These are phyloP conservation scores for Tolypocladium pustulatum DNA, from an alignment of 2,329 filamentous ascomycete species.

Conservation along the genomic window DNA sequence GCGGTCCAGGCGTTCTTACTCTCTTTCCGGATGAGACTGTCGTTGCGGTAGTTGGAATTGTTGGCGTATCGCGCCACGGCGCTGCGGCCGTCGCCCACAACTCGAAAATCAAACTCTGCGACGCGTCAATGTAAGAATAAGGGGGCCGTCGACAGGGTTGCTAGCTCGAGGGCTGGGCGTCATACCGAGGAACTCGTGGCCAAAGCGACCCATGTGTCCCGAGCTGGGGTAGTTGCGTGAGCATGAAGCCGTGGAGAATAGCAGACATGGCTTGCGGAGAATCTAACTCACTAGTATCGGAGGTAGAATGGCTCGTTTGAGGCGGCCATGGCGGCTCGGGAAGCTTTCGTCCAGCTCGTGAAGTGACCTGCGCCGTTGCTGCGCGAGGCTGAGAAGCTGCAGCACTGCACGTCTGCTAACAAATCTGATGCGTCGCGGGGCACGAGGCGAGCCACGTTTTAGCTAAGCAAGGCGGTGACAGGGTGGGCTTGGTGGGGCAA, in stretches of 20 bases:
- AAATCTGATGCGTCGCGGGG: not conserved
- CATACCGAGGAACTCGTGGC: slow-evolving; percentile 90
- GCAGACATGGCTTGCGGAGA: slow-evolving; percentile 1
- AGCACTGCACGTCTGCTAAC: not conserved
- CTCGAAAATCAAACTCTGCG: slow-evolving; percentile 90
- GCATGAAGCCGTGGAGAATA: not conserved
- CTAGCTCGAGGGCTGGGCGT: not conserved
- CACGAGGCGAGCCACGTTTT: not conserved
- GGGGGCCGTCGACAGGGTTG: not conserved
- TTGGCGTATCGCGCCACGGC: slow-evolving; percentile 95
- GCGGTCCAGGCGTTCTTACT: slow-evolving; percentile 48
- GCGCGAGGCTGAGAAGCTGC: not conserved
- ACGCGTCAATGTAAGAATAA: not conserved
- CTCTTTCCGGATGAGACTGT: slow-evolving; percentile 97
- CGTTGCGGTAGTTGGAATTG: slow-evolving; percentile 99
- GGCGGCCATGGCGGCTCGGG: slow-evolving; percentile 43
- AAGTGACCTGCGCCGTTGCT: not conserved
- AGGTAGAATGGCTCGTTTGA: slow-evolving; percentile 83
- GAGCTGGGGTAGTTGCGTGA: slow-evolving; percentile 48
- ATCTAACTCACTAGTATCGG: slow-evolving; percentile 76
- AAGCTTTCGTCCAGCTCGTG: not conserved
- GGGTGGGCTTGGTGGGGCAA: not conserved
- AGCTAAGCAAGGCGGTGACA: not conserved
- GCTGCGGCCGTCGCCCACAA: slow-evolving; percentile 83
- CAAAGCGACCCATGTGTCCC: slow-evolving; percentile 92